Evolutionary conservation across 208 protist genomes (phyloP).

Genomic region (Acanthamoeba lenticulata): DNA sequence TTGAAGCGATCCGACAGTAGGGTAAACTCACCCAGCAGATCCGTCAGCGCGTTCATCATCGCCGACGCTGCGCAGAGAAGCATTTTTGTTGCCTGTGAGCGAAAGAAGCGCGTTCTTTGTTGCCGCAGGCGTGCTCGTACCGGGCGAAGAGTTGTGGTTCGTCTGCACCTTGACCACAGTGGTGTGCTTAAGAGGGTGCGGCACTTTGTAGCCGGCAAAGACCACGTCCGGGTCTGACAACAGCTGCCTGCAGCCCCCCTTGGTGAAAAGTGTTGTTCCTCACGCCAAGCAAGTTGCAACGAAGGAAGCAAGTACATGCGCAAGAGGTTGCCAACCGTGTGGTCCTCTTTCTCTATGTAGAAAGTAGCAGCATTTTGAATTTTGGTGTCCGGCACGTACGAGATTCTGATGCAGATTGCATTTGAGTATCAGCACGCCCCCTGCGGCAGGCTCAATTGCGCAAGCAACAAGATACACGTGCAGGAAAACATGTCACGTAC

Average conservation of each 20-base stretch:
- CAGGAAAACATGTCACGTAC: neutral
- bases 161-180: slow-evolving; percentile 84
- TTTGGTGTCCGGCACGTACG: slow-evolving; percentile 76
- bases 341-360: slow-evolving; percentile 85
- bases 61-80: neutral
- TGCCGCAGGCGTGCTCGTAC: neutral
- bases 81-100: no score
- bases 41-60: slow-evolving; percentile 6
- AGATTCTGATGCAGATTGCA: slow-evolving; percentile 68
- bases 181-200: slow-evolving; percentile 84
- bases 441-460: neutral
- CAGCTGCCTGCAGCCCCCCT: slow-evolving; percentile 74
- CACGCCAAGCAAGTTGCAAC: neutral
- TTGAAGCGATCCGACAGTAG: slow-evolving; percentile 12
- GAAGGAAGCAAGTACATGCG: slow-evolving; percentile 78
- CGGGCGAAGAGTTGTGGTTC: slow-evolving; percentile 58
- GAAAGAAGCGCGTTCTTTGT: no score
- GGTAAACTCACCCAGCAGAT: slow-evolving; percentile 23
- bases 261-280: neutral
- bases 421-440: neutral
- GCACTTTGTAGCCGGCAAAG: slow-evolving; percentile 85
- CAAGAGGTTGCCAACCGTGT: slow-evolving; percentile 86
- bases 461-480: no score
- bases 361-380: slow-evolving; percentile 82
- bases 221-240: slow-evolving; percentile 76